phyloP scores from a whole-genome alignment of 2,329 filamentous ascomycete genomes.

The Tolypocladium amazonense region DNA sequence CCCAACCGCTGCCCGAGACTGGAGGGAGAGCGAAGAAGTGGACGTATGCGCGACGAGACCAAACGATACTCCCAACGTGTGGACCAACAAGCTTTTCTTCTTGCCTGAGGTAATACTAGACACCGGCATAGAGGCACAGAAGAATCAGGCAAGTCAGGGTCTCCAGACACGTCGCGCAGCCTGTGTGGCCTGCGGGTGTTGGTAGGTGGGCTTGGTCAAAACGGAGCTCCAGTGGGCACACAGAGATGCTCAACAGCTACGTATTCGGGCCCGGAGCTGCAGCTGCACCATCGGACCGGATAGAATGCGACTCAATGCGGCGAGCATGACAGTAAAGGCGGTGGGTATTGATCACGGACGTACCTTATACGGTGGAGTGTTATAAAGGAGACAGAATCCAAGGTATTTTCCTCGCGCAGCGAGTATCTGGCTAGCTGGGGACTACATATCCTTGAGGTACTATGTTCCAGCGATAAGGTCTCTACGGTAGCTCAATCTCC shows the following conservation, averaged over 20 bases:
- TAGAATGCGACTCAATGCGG: background rate
- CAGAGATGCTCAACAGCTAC: background rate
- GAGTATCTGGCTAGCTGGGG: background rate
- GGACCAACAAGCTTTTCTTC: background rate
- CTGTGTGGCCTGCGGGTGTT: background rate
- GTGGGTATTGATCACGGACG: background rate
- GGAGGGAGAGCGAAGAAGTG: background rate
- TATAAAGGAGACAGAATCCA: background rate
- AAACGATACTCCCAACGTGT: background rate
- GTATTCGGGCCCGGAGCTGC: background rate
- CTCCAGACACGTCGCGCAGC: conserved; percentile 2
- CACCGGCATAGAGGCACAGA: background rate
- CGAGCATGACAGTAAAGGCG: background rate
- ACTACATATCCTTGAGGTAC: background rate
- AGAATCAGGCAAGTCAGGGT: background rate
- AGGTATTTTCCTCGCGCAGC: background rate
- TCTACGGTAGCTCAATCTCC: background rate
- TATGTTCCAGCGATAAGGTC: background rate
- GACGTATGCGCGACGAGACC: background rate
- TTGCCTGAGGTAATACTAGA: background rate
- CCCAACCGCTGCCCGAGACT: conserved; percentile 19
- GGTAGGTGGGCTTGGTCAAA: background rate
- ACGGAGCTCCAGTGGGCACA: background rate
- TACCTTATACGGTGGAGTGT: background rate
- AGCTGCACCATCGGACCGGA: background rate